A percentile compares a stretch with the other conserved stretches of the same genome.
Conservation (phyloP, 495 filamentous ascomycete genomes). For the Penicillium bialowiezense region DNA sequence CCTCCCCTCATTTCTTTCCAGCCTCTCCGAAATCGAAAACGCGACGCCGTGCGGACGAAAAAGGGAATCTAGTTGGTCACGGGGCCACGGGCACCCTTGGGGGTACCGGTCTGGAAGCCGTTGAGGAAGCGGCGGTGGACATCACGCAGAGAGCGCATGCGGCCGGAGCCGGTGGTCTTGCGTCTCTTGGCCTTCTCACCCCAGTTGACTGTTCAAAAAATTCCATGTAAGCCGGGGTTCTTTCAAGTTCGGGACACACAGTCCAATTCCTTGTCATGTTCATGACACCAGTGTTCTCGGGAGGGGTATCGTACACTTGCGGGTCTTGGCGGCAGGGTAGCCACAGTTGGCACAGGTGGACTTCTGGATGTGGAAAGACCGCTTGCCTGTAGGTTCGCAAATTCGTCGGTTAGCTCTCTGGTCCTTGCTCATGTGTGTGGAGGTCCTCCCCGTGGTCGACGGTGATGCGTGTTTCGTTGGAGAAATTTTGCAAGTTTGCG, state of each 20-base stretch:
- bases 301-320: conserved; percentile 79
- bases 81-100: conserved; percentile 79
- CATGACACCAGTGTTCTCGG: conserved; percentile 12
- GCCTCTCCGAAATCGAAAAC: conserved; percentile 46
- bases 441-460: conserved; percentile 12
- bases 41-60: conserved; percentile 37
- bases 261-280: conserved; percentile 6
- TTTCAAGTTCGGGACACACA: conserved; percentile 1
- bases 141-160: conserved; percentile 86
- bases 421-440: conserved; percentile 1
- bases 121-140: conserved; percentile 91
- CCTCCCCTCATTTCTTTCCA: conserved; percentile 38
- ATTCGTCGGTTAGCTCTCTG: conserved; percentile 28
- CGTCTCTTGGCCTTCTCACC: conserved; percentile 98
- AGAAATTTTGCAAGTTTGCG: conserved; percentile 27
- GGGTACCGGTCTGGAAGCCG: conserved; percentile 87
- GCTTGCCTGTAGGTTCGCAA: conserved; percentile 62
- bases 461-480: conserved; percentile 14
- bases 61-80: conserved; percentile 39
- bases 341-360: conserved; percentile 95
- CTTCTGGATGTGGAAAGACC: conserved; percentile 99
- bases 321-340: conserved; percentile 93
- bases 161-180: conserved; percentile 96
- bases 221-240: conserved; percentile 30
- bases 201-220: conserved; percentile 80